These are phyloP conservation scores for Candida glucosophila DNA, from an alignment of 1,139 yeast species.

Conservation along the genomic window DNA sequence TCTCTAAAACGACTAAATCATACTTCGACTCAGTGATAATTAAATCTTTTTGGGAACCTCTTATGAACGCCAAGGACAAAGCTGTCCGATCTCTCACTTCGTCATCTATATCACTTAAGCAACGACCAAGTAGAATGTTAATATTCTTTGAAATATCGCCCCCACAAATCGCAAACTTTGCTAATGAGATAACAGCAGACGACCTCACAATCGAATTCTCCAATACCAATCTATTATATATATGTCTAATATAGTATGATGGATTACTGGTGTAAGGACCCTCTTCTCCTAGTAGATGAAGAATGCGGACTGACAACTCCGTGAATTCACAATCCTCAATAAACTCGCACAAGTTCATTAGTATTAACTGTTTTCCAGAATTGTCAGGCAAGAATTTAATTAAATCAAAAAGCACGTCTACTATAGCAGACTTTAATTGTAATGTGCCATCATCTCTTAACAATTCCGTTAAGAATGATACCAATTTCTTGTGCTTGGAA, in stretches of 20 bases:
- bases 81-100: constrained; percentile 99
- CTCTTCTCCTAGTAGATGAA: constrained; percentile 86
- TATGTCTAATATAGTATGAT: constrained; percentile 87
- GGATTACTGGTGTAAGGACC: constrained; percentile 88
- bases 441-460: constrained; percentile 89
- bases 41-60: constrained; percentile 41
- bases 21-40: constrained; percentile 63
- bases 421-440: constrained; percentile 75
- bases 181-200: constrained; percentile 87
- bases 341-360: constrained; percentile 88
- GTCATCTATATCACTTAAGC: constrained; percentile 84
- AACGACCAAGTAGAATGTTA: constrained; percentile 68
- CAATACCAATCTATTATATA: constrained; percentile 90
- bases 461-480: constrained; percentile 73
- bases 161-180: constrained; percentile 83
- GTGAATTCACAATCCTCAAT: constrained; percentile 98
- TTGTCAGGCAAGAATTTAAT: constrained; percentile 76
- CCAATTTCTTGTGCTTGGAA: constrained; percentile 74
- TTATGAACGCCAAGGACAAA: constrained; percentile 64
- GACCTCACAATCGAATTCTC: constrained; percentile 94
- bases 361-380: constrained; percentile 68
- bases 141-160: constrained; percentile 61
- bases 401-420: constrained; percentile 85
- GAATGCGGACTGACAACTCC: constrained; percentile 82
- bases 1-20: constrained; percentile 72